phyloP scores from a whole-genome alignment of 352 stramenopile genomes.

The Globisporangium parvum region DNA sequence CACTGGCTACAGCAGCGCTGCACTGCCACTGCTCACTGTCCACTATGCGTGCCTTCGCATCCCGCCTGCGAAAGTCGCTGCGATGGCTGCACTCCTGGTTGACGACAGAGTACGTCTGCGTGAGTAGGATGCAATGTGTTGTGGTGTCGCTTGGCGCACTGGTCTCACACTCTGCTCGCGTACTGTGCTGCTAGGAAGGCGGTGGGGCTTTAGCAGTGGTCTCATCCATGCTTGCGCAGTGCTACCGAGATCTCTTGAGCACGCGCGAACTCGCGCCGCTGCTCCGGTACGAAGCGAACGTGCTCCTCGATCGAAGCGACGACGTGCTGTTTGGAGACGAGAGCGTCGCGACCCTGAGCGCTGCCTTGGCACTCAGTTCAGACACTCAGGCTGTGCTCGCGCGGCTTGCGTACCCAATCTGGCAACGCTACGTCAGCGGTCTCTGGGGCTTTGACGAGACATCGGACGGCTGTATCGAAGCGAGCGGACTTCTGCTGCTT shows the following conservation, averaged over 20 bases:
- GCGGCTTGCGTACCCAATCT: conserved; percentile 6
- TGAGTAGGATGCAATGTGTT: too few relatives aligned
- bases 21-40: conserved; percentile 14
- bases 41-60: conserved; percentile 17
- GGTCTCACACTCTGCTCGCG: not conserved
- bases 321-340: conserved; percentile 11
- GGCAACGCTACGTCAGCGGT: conserved; percentile 9
- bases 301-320: conserved; percentile 9
- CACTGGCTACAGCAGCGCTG: conserved; percentile 9
- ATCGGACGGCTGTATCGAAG: not conserved
- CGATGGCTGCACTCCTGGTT: conserved; percentile 15
- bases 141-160: not conserved
- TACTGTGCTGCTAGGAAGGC: conserved; percentile 3
- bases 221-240: conserved; percentile 3
- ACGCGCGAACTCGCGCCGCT: conserved; percentile 1
- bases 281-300: conserved; percentile 6
- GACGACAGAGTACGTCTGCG: conserved; percentile 4
- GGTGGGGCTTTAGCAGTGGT: not conserved
- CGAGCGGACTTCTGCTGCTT: conserved; percentile 3
- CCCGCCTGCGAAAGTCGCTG: conserved; percentile 9
- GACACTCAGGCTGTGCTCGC: not conserved
- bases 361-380: not conserved
- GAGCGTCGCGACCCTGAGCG: not conserved
- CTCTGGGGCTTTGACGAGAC: conserved; percentile 1
- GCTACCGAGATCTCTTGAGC: conserved; percentile 9